A percentile compares a stretch with the other conserved stretches of the same genome.
Conservation (phyloP, 2,329 filamentous ascomycete genomes). For the Chaetomium olivaceum region DNA sequence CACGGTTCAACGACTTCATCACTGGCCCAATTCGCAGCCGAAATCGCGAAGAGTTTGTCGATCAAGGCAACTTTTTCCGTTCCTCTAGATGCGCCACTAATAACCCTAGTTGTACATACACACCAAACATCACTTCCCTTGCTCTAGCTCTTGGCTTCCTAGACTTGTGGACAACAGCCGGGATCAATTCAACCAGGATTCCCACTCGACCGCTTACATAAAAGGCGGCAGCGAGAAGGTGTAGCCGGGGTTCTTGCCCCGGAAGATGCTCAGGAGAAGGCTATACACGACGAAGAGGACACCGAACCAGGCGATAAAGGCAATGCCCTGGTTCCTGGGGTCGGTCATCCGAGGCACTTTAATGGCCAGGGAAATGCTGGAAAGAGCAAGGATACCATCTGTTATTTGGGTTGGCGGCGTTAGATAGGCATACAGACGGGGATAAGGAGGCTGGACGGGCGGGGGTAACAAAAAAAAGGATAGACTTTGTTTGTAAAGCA, state of each 20-base stretch:
- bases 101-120: slow-evolving; percentile 22
- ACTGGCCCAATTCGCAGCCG: neutral
- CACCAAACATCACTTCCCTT: slow-evolving; percentile 5
- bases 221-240: slow-evolving; percentile 94
- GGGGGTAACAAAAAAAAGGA: neutral
- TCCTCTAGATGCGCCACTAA: slow-evolving; percentile 27
- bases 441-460: neutral
- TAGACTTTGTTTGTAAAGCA: neutral
- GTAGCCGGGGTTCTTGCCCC: slow-evolving; percentile 91
- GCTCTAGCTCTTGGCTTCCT: neutral
- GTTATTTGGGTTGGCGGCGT: slow-evolving; percentile 21
- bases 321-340: slow-evolving; percentile 73
- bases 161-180: neutral
- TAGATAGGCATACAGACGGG: slow-evolving; percentile 22
- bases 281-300: slow-evolving; percentile 84
- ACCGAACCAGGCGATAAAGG: slow-evolving; percentile 75
- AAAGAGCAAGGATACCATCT: slow-evolving; percentile 77
- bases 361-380: slow-evolving; percentile 83
- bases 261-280: slow-evolving; percentile 90
- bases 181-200: neutral
- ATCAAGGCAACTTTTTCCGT: slow-evolving; percentile 14
- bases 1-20: neutral
- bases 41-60: neutral
- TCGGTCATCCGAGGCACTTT: slow-evolving; percentile 90
- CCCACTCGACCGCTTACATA: slow-evolving; percentile 46